Conservation (phyloP, 1,139 yeast genomes). For the Nematodospora anomalae region DNA sequence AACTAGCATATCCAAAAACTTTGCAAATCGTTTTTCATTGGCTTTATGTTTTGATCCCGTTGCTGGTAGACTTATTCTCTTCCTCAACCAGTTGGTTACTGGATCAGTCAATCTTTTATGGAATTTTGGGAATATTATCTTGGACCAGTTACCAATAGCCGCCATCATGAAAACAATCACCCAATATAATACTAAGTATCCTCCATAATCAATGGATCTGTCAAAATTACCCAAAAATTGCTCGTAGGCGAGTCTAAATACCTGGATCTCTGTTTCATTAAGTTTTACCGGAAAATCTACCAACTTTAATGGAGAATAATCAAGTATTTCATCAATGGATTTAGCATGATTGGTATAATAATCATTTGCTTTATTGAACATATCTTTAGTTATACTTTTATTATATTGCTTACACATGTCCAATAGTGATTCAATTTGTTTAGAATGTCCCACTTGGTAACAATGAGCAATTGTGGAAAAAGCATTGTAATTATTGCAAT, state of each 20-base stretch:
- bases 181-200: conserved; percentile 34
- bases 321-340: conserved; percentile 21
- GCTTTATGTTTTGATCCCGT: conserved; percentile 27
- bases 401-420: conserved; percentile 29
- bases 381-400: conserved; percentile 27
- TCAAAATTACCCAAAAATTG: conserved; percentile 44
- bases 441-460: conserved; percentile 26
- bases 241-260: conserved; percentile 28
- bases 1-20: conserved; percentile 37
- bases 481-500: conserved; percentile 34
- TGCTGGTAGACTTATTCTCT: conserved; percentile 30
- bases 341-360: conserved; percentile 39
- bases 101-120: conserved; percentile 23
- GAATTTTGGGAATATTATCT: conserved; percentile 24
- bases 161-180: conserved; percentile 24
- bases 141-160: conserved; percentile 35
- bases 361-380: conserved; percentile 33
- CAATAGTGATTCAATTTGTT: conserved; percentile 26
- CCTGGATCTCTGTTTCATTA: conserved; percentile 19
- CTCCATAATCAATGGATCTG: conserved; percentile 35
- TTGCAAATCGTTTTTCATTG: conserved; percentile 24
- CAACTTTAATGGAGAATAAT: conserved; percentile 21
- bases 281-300: conserved; percentile 28
- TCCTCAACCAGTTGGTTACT: conserved; percentile 26
- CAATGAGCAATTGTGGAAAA: conserved; percentile 46